Evolutionary conservation across 306 rosid genomes (phyloP).

Genomic region (Mimosa pudica): DNA sequence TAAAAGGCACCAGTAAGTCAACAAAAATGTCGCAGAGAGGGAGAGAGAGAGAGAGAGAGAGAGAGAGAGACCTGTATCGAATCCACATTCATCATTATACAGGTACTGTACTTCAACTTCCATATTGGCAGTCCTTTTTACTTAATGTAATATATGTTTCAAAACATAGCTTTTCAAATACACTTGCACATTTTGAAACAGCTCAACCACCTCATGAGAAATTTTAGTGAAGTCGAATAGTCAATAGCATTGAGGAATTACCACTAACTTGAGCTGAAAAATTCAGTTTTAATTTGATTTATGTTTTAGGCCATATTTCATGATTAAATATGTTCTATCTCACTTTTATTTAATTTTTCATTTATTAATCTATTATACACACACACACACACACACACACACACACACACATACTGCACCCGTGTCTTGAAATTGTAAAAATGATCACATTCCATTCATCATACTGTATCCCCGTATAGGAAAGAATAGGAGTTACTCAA

Average conservation of each 20-base stretch:
- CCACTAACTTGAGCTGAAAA: neutral
- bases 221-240: neutral
- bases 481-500: neutral
- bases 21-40: neutral
- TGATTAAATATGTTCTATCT: neutral
- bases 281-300: neutral
- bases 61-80: neutral
- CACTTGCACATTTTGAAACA: neutral
- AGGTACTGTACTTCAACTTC: neutral
- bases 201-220: neutral
- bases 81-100: neutral
- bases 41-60: neutral
- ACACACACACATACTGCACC: neutral
- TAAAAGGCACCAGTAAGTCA: neutral
- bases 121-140: neutral
- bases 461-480: neutral
- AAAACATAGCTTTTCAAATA: neutral
- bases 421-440: neutral
- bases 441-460: neutral
- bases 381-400: neutral
- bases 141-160: neutral
- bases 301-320: neutral
- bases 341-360: neutral
- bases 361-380: neutral
- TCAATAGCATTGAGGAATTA: neutral